Conservation (phyloP, 108 stramenopile genomes). For the Fragilaria crotonensis region DNA sequence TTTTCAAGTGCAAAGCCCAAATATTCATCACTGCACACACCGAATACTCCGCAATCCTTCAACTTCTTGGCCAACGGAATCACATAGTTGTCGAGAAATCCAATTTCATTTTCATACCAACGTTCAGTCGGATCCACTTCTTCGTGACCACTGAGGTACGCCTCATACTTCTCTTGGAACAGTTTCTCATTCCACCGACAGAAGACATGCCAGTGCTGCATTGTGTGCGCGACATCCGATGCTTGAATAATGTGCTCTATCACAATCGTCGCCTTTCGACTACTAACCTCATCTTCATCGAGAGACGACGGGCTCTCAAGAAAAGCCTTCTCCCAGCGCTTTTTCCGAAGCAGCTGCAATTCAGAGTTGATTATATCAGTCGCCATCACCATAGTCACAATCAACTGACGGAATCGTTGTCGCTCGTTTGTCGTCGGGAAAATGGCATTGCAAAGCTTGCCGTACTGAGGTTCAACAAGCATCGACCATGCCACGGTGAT, state of each 20-base stretch:
- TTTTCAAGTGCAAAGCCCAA: conserved; percentile 18
- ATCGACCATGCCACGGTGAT: conserved; percentile 35
- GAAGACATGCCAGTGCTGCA: conserved; percentile 50
- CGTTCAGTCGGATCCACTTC: conserved; percentile 31
- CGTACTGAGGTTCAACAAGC: conserved; percentile 35
- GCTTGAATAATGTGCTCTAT: conserved; percentile 54
- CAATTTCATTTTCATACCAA: conserved; percentile 60
- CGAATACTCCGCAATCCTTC: conserved; percentile 54
- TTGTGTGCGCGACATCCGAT: conserved; percentile 52
- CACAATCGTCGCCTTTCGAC: conserved; percentile 41
- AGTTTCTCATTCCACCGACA: conserved; percentile 49
- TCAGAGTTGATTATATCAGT: conserved; percentile 49
- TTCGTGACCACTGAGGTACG: conserved; percentile 32
- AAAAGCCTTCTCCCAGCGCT: conserved; percentile 51
- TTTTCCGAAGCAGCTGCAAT: conserved; percentile 22
- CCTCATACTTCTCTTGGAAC: conserved; percentile 47
- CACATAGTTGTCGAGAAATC: conserved; percentile 55
- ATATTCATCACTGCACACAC: conserved; percentile 42
- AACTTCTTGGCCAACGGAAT: conserved; percentile 61
- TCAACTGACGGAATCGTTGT: conserved; percentile 41
- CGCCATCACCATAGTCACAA: conserved; percentile 40
- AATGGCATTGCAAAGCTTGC: conserved; percentile 22
- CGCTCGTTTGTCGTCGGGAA: conserved; percentile 22
- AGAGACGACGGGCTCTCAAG: background rate
- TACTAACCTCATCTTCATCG: conserved; percentile 16